Conservation (phyloP, 2,329 filamentous ascomycete species). For the Fusarium nodosum region DNA sequence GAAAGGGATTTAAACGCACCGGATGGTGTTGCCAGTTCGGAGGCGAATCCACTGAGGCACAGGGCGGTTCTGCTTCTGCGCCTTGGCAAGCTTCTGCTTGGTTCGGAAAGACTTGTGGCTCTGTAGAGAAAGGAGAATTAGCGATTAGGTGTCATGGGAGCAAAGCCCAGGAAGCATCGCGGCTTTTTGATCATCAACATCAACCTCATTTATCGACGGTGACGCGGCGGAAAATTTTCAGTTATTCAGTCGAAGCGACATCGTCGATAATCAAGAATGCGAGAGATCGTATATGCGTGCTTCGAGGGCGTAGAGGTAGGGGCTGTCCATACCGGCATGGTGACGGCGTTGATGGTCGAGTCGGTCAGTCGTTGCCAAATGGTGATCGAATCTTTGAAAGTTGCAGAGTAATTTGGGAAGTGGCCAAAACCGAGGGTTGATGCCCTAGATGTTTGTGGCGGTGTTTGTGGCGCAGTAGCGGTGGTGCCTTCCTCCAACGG, state of each 20-base stretch:
- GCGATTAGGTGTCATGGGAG: conserved; percentile 36
- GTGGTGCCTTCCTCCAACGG: no score
- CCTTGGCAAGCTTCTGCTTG: conserved; percentile 99
- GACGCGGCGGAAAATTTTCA: conserved; percentile 7
- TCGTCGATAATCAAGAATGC: conserved; percentile 33
- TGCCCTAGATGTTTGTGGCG: no score
- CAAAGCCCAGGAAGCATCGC: conserved; percentile 22
- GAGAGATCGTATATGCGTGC: conserved; percentile 17
- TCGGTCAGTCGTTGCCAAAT: conserved; percentile 53
- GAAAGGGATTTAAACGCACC: conserved; percentile 73
- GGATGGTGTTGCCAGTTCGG: conserved; percentile 98
- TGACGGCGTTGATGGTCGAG: conserved; percentile 58
- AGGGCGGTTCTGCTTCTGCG: conserved; percentile 99
- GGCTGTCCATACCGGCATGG: conserved; percentile 58
- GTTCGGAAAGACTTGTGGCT: conserved; percentile 99
- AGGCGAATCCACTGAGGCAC: conserved; percentile 99
- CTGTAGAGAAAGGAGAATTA: conserved; percentile 63
- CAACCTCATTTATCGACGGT: conserved; percentile 27
- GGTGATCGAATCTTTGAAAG: conserved; percentile 51
- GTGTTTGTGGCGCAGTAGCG: no score
- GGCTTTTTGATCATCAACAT: conserved; percentile 18
- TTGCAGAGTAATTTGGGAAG: no score
- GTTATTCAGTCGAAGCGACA: conserved; percentile 21
- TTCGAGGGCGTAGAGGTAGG: conserved; percentile 13
- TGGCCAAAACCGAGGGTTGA: no score